Evolutionary conservation across 129 eudicot genomes (phyloP).

Genomic region (Flaveria linearis): DNA sequence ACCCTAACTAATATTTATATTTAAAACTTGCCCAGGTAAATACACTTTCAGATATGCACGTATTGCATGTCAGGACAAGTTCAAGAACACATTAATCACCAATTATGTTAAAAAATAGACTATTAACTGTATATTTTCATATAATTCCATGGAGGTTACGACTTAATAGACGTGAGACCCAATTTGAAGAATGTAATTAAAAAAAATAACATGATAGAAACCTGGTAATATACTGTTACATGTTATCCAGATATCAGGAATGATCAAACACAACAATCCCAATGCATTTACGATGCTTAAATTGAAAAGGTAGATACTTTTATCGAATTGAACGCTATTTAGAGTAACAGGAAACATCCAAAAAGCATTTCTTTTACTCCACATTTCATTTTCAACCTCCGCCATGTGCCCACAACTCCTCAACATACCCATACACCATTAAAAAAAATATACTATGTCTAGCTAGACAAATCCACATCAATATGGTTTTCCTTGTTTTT

Average conservation of each 20-base stretch:
- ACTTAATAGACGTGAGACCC: slow-evolving; percentile 22
- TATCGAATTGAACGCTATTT: slow-evolving; percentile 21
- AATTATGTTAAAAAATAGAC: not conserved
- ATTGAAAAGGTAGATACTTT: slow-evolving; percentile 21
- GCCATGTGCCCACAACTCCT: slow-evolving; percentile 30
- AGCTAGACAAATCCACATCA: slow-evolving; percentile 7
- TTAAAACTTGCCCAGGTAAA: slow-evolving; percentile 4
- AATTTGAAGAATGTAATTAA: not conserved
- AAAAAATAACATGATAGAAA: not conserved
- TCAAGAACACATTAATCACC: slow-evolving; percentile 9
- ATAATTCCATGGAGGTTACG: not conserved
- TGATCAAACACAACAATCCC: slow-evolving; percentile 4
- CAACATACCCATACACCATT: slow-evolving; percentile 15
- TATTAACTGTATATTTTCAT: slow-evolving; percentile 9
- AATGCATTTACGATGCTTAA: slow-evolving; percentile 14
- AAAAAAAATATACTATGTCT: not conserved
- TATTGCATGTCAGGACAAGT: not conserved
- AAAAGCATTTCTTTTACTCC: slow-evolving; percentile 23
- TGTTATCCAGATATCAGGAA: slow-evolving; percentile 17
- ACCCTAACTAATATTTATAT: not conserved
- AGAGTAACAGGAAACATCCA: slow-evolving; percentile 5
- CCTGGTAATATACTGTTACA: slow-evolving; percentile 2
- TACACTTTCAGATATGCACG: slow-evolving; percentile 11
- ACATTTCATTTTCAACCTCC: slow-evolving; percentile 25
- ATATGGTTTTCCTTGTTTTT: slow-evolving; percentile 7